Base-by-base conservation (phyloP, 2,329 filamentous ascomycete genomes). In the Aaosphaeria pasadenensis region DNA sequence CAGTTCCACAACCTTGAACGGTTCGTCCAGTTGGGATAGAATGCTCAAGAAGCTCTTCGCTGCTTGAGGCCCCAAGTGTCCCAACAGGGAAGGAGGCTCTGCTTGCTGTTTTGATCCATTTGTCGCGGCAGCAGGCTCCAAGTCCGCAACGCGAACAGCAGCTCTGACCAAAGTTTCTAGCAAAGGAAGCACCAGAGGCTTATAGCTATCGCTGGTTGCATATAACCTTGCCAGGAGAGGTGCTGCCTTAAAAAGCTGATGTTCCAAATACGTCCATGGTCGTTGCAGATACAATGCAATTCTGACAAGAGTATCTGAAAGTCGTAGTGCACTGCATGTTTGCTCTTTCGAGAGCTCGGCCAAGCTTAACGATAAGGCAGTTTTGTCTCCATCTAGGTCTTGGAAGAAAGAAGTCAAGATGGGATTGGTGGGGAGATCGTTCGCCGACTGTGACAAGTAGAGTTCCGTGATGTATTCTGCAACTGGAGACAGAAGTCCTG, bases 21-120 rank as follows among this genome's bases (percentile, higher is more conserved):
- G 90, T 56, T 83, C 84, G 56, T 92, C 89, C 29, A 96, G 77
- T 50, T 84, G 81, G 4, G 88, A 85, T 5, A 97, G 74, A 5
- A 94, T 77, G 51, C 87, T 83, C 28, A 99, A 76, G 64, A 99
- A 95, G 36, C 88, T 86, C 59, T 89, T 90, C 7, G 91, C 89
- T 6, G 89, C 85, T 47, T 89, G 84, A 7, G 89, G 81, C 1
- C 91, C 91, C 5, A 99, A 77, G 63, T 95, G 90, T 31, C 91
- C 91, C 24, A 99, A 82, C n/a, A 99, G 78, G 5, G 92, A 96
- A n/a, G 90, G 89, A 1, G 91, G 90, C 57, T 96, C 91, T 38
- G 53, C 54, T 24, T 58, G 52, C 33, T 36, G 33, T 9, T 36
- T n/a, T 51, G 30, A 41, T 46, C 38, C 49, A 55, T n/a, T 78